These are phyloP conservation scores for Raphanus hybrid DNA, from an alignment of 441 rosid species.

Conservation along the genomic window DNA sequence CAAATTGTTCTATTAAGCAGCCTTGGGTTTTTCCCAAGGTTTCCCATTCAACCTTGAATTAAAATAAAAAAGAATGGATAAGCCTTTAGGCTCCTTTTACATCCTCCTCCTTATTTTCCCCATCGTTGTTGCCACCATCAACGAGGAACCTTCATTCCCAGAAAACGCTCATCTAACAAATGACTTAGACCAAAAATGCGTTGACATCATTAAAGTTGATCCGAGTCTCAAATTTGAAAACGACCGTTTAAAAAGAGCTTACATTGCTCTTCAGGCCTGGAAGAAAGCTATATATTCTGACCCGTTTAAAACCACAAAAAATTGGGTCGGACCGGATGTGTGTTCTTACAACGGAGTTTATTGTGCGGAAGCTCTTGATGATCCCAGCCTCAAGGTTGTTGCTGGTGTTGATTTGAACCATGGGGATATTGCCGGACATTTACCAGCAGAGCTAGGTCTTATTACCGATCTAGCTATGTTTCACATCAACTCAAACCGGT, in stretches of 20 bases:
- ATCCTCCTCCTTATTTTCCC: constrained; percentile 5
- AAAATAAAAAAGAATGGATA: constrained; percentile 10
- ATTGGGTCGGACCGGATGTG: constrained; percentile 56
- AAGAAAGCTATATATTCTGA: constrained; percentile 53
- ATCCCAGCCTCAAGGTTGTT: constrained; percentile 44
- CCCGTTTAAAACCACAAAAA: constrained; percentile 46
- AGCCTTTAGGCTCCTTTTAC: constrained; percentile 39
- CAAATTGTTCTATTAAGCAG: constrained; percentile 30
- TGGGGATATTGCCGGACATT: constrained; percentile 55
- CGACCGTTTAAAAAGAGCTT: constrained; percentile 48
- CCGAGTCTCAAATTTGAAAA: constrained; percentile 49
- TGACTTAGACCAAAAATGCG: constrained; percentile 34
- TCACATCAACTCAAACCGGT: constrained; percentile 58
- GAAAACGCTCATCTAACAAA: constrained; percentile 40
- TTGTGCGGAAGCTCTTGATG: constrained; percentile 50
- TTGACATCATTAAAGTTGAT: constrained; percentile 15
- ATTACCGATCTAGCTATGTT: constrained; percentile 56
- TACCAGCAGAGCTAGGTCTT: constrained; percentile 55
- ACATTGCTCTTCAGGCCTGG: constrained; percentile 63
- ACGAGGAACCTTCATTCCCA: constrained; percentile 38
- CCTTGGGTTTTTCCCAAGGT: constrained; percentile 48
- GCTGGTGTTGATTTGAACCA: constrained; percentile 65
- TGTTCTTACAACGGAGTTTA: constrained; percentile 58
- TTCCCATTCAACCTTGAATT: constrained; percentile 11
- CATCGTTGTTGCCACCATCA: constrained; percentile 19